Conservation (phyloP, 257 asterid species). For the Nemophila menziesii region DNA sequence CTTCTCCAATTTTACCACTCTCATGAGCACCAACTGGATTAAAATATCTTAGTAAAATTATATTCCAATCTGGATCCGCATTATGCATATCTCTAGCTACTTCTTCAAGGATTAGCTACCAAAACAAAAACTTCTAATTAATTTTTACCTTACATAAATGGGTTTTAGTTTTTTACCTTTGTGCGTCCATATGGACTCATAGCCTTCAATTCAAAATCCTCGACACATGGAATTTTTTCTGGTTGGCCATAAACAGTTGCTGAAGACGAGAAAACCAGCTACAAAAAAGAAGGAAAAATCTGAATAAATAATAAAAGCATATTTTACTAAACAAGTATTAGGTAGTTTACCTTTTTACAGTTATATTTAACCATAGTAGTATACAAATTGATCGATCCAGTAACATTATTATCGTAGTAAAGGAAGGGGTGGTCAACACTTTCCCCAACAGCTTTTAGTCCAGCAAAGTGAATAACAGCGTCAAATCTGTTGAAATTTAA, state of each 20-base stretch:
- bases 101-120: constrained; percentile 76
- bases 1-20: constrained; percentile 90
- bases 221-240: constrained; percentile 69
- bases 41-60: constrained; percentile 78
- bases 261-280: constrained; percentile 96
- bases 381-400: constrained; percentile 72
- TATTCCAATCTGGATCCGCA: constrained; percentile 72
- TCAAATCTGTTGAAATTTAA: constrained; percentile 36
- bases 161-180: constrained; percentile 35
- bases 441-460: constrained; percentile 95
- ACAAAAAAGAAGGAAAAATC: constrained; percentile 13
- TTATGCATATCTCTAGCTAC: constrained; percentile 68
- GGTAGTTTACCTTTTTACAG: constrained; percentile 92
- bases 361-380: constrained; percentile 66
- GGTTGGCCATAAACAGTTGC: constrained; percentile 99
- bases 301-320: neutral
- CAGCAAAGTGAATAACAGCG: constrained; percentile 95
- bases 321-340: too few species aligned
- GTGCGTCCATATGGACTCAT: constrained; percentile 98
- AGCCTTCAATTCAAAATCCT: constrained; percentile 71
- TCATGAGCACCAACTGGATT: constrained; percentile 94
- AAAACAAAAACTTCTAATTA: neutral
- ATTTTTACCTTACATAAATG: neutral
- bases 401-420: constrained; percentile 77
- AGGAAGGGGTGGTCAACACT: constrained; percentile 79